Percentiles rank a stretch among this genome's conserved stretches.
phyloP scores from a whole-genome alignment of 176 grass and related monocot species.

The Neostapfia colusana region DNA sequence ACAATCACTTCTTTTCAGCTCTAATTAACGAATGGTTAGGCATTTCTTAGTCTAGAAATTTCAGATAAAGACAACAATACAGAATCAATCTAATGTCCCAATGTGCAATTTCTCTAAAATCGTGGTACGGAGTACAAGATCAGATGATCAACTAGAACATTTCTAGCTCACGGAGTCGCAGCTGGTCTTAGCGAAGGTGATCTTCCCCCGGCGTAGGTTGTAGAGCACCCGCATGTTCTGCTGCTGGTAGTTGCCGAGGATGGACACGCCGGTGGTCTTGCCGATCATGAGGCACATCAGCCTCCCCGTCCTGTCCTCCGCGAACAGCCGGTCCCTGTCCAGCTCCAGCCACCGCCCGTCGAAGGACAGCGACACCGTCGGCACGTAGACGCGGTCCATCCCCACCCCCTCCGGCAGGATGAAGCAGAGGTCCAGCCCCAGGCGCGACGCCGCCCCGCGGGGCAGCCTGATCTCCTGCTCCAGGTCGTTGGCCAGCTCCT shows the following conservation, averaged over 20 bases:
- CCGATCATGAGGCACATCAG: constrained; percentile 61
- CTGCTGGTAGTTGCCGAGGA: constrained; percentile 71
- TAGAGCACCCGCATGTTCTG: constrained; percentile 58
- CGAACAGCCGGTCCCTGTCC: constrained; percentile 51
- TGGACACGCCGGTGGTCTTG: constrained; percentile 44
- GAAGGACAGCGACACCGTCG: constrained; percentile 47
- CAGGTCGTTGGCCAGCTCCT: constrained; percentile 46
- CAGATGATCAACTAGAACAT: background rate
- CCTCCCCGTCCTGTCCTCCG: constrained; percentile 35
- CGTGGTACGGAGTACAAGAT: background rate
- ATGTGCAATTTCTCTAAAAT: constrained; percentile 4
- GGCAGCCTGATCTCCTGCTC: constrained; percentile 56
- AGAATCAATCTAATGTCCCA: background rate
- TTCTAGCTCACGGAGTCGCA: constrained; percentile 30
- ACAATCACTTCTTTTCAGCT: background rate
- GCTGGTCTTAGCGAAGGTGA: constrained; percentile 49
- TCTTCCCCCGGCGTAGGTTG: constrained; percentile 45
- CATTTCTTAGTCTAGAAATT: background rate
- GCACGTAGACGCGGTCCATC: constrained; percentile 53
- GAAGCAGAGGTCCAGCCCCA: constrained; percentile 67
- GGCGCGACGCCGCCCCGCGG: constrained; percentile 36
- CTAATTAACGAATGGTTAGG: background rate
- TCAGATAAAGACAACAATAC: background rate
- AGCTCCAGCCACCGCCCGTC: constrained; percentile 46
- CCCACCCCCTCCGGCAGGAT: constrained; percentile 43